These are phyloP conservation scores for Musa schizocarpa DNA, from an alignment of 176 grass and related monocot species.

Conservation along the genomic window DNA sequence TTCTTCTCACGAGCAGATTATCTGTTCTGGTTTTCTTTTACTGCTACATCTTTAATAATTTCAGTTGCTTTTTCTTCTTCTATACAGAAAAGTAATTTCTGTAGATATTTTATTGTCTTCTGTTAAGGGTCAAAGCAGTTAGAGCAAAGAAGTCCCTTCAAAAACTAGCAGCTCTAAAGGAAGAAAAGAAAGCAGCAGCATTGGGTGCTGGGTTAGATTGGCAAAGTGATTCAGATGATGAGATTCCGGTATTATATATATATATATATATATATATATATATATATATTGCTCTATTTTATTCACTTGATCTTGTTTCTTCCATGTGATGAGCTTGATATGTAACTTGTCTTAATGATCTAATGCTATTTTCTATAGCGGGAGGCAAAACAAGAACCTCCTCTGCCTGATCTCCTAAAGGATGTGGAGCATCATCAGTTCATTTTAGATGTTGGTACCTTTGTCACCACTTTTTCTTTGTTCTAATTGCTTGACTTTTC, in stretches of 20 bases:
- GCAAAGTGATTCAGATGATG: constrained; percentile 46
- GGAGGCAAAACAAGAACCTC: constrained; percentile 66
- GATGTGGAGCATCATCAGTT: constrained; percentile 57
- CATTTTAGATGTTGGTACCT: constrained; percentile 58
- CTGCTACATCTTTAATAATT: too few relatives aligned
- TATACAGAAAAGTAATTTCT: neutral
- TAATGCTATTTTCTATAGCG: constrained; percentile 25
- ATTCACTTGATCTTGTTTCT: neutral
- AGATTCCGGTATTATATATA: constrained; percentile 20
- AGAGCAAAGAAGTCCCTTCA: constrained; percentile 80
- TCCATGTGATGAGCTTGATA: neutral
- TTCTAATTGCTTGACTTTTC: neutral
- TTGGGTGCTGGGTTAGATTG: constrained; percentile 40
- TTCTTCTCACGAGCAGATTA: too few relatives aligned
- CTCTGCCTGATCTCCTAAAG: constrained; percentile 55
- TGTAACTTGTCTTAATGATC: neutral
- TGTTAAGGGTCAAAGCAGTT: constrained; percentile 51
- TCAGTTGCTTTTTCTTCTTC: neutral
- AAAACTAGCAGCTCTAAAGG: constrained; percentile 53
- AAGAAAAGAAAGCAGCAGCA: constrained; percentile 37
- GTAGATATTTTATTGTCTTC: neutral
- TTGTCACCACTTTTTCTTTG: neutral
- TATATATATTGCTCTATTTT: neutral
- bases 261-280: neutral
- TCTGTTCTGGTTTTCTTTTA: too few relatives aligned